Conservation (phyloP, 768 basidiomycete genomes). For the Rhodotorula kratochvilovae region DNA sequence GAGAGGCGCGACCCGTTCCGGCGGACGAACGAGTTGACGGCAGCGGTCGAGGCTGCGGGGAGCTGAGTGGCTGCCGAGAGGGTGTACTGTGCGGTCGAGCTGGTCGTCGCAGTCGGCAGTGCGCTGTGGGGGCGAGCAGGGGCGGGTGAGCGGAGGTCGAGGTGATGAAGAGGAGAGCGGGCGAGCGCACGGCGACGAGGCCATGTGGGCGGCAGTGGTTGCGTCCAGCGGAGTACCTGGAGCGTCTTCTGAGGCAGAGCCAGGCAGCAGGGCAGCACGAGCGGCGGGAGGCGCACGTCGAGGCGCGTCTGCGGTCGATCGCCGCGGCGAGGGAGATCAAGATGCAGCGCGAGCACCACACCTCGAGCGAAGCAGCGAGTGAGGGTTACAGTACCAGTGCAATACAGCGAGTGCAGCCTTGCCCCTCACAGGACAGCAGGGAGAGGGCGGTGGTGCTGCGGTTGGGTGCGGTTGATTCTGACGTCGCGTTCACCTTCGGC, state of each 20-base stretch:
- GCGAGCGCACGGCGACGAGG: neutral
- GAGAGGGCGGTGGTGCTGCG: no score
- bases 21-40: conserved; percentile 28
- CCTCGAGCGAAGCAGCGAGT: no score
- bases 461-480: no score
- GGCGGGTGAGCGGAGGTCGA: neutral
- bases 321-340: no score
- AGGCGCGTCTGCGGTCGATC: no score
- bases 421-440: no score
- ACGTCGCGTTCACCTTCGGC: no score
- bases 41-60: neutral
- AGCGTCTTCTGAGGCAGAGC: neutral
- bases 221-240: neutral
- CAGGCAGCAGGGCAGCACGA: neutral
- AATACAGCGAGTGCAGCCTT: no score
- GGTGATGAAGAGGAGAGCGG: neutral
- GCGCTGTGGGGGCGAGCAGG: neutral
- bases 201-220: neutral
- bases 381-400: no score
- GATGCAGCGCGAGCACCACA: no score
- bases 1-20: conserved; percentile 30
- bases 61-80: conserved; percentile 19
- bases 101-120: conserved; percentile 5
- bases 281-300: neutral
- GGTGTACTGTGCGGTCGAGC: neutral